Evolutionary conservation across 257 asterid genomes (phyloP).

Genomic region (Cynanchum wilfordii): DNA sequence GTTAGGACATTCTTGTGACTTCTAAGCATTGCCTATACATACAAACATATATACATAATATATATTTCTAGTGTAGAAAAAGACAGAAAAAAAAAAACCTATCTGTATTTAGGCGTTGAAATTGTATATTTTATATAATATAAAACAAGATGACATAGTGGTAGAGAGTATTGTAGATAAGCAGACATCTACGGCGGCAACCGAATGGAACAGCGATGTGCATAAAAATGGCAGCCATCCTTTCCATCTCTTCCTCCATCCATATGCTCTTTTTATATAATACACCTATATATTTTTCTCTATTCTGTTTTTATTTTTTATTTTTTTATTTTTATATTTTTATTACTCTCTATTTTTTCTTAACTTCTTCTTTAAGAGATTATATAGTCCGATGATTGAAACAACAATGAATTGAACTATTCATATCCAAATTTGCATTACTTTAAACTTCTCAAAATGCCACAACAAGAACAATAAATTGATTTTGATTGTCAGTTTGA

Average conservation of each 20-base stretch:
- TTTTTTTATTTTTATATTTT: neutral
- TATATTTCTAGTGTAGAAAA: neutral
- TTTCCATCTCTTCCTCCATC: slow-evolving; percentile 17
- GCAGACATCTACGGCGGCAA: no score
- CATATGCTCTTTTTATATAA: neutral
- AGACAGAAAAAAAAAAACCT: no score
- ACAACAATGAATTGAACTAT: neutral
- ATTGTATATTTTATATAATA: neutral
- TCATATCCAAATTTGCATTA: no score
- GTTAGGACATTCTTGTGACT: slow-evolving; percentile 82
- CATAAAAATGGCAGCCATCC: slow-evolving; percentile 4
- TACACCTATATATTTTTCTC: neutral
- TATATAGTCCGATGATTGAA: neutral
- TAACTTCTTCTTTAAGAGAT: neutral
- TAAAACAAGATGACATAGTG: no score
- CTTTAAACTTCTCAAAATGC: no score
- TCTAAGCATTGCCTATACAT: slow-evolving; percentile 28
- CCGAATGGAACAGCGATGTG: no score
- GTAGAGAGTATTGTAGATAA: no score
- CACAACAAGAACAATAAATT: no score
- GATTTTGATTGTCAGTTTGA: no score
- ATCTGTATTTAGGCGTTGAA: no score
- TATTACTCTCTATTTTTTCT: neutral
- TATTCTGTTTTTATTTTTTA: neutral
- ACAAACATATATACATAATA: neutral